phyloP scores from a whole-genome alignment of 2,329 filamentous ascomycete species.

The Achaetomium macrosporum region DNA sequence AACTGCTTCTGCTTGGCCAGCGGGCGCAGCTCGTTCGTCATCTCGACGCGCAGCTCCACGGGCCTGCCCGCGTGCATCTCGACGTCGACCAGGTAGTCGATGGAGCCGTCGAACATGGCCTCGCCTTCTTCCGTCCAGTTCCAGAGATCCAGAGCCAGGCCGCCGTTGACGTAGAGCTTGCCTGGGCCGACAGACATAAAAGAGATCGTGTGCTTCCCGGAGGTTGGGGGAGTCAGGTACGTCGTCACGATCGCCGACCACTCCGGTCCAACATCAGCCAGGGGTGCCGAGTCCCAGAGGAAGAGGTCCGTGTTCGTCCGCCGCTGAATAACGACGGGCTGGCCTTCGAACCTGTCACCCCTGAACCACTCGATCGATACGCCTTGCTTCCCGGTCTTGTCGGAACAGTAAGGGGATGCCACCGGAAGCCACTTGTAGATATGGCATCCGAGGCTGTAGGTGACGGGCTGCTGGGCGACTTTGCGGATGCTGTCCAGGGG shows the following conservation, averaged over 20 bases:
- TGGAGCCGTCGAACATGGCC: constrained; percentile 64
- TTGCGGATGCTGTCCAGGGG: constrained; percentile 58
- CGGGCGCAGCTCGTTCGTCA: constrained; percentile 61
- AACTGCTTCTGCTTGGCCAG: constrained; percentile 52
- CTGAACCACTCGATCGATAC: constrained; percentile 60
- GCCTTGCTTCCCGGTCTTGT: constrained; percentile 51
- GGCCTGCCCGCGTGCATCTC: constrained; percentile 54
- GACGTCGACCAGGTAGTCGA: constrained; percentile 57
- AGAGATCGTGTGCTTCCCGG: constrained; percentile 59
- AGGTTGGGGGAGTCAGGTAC: constrained; percentile 50
- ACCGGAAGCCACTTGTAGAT: constrained; percentile 62
- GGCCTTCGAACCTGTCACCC: constrained; percentile 56
- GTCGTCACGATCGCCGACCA: constrained; percentile 61
- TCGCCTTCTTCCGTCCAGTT: constrained; percentile 64
- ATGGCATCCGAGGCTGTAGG: constrained; percentile 57
- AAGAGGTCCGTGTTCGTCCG: constrained; percentile 62
- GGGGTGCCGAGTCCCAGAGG: constrained; percentile 63
- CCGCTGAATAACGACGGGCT: constrained; percentile 51
- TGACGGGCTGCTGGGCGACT: constrained; percentile 48
- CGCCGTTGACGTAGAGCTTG: constrained; percentile 53
- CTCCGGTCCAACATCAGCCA: constrained; percentile 52
- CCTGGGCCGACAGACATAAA: constrained; percentile 64
- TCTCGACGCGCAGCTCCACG: constrained; percentile 57
- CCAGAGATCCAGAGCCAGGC: constrained; percentile 59
- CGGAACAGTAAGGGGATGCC: constrained; percentile 53